phyloP scores from a whole-genome alignment of 495 filamentous ascomycete genomes.

The Rhizodiscina lignyota region DNA sequence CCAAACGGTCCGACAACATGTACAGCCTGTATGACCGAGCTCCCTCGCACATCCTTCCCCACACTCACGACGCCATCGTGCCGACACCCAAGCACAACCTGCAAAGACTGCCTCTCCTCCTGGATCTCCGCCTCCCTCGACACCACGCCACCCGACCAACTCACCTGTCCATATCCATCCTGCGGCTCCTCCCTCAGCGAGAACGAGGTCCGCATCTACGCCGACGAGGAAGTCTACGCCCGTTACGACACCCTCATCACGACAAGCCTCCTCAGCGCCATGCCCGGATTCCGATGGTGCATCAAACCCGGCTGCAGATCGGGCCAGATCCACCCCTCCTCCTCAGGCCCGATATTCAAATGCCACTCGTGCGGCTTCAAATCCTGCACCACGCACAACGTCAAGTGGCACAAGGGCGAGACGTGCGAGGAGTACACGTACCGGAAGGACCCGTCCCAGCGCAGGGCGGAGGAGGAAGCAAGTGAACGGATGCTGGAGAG shows the following conservation, averaged over 20 bases:
- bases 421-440: slow-evolving; percentile 15
- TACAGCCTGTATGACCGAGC: no score
- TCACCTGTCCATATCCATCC: not conserved
- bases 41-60: no score
- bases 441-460: not conserved
- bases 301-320: slow-evolving; percentile 16
- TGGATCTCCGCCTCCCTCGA: not conserved
- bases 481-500: not conserved
- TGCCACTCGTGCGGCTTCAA: slow-evolving; percentile 22
- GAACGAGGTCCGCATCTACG: not conserved
- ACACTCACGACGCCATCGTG: not conserved
- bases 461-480: not conserved
- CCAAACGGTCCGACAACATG: no score
- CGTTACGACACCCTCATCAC: slow-evolving; percentile 14
- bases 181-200: not conserved
- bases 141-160: not conserved
- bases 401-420: slow-evolving; percentile 22
- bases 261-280: slow-evolving; percentile 11
- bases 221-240: not conserved
- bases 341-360: slow-evolving; percentile 14
- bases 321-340: slow-evolving; percentile 20
- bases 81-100: not conserved
- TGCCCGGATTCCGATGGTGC: slow-evolving; percentile 26
- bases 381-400: slow-evolving; percentile 22
- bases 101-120: not conserved